Base-by-base conservation (phyloP, 352 stramenopile species). In the Phytophthora melonis region DNA sequence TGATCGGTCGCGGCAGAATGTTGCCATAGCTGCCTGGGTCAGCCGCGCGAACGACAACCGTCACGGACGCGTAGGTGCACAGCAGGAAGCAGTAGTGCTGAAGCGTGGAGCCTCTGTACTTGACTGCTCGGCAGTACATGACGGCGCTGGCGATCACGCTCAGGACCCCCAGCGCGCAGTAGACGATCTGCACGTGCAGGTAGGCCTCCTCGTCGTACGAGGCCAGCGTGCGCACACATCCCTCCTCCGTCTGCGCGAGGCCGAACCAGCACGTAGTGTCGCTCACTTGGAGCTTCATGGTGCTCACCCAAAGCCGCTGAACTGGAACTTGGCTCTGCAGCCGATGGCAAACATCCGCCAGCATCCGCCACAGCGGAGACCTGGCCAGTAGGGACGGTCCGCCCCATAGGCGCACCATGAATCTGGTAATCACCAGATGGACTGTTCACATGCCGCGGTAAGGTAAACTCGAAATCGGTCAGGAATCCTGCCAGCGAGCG, bases 21-120 rank as follows among this genome's bases (percentile, higher is more conserved):
- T 81, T 63, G 5, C 61, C 62, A 63, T 81, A 84, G 55, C 70
- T 72, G 30, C 64, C 67, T 5, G 77, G 77, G 58, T 81, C 77
- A n/a, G 69, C 70, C 14, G 50, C 72, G 19, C 74, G 77, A 16
- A 81, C 34, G 47, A 84, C 72, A 7, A 84, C 52, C 0, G 77
- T 81, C 27, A 84, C 39, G 45, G 77, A 77, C 10, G 65, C 72
- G 45, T 82, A 84, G 10, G 62, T 52, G 54, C 73, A 77, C 25
- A 81, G 59, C 5, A 81, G 55, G 49, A 81, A 75, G 61, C 61
- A 77, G 30, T 71, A 65, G 53, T 74, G 66, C 43, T 84, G 77
- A 43, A 84, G 43, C 32, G 68, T 39, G 3, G 70, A 69, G 19
- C 67, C 50, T n/a, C 70, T 65, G 41, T 71, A 62, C 30, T 74